Base-by-base conservation (phyloP, 2,329 filamentous ascomycete genomes). In the Lojkania enalia region DNA sequence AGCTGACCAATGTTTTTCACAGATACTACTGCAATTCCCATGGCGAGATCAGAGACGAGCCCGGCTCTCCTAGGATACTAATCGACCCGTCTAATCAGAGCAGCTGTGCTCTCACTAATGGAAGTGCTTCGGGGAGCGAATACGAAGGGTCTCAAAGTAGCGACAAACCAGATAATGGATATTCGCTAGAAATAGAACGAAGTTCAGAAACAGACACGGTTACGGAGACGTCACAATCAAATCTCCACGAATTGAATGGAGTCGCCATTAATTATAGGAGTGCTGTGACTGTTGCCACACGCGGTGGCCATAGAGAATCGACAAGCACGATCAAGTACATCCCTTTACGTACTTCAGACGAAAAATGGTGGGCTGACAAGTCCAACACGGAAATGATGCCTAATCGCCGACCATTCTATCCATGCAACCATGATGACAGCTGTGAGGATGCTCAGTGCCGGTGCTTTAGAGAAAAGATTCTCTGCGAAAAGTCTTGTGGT, bases 401-500 rank as follows among this genome's bases (percentile, higher is more conserved):
- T n/a, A 36, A 35, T 18, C 31, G 40, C 11, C 6, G 31, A 23
- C 73, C 80, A 2, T 79, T 81, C 39, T 80, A 84, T 44, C 83
- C 86, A 2, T 91, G 87, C 58, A 77, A 77, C 39, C 87, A 91
- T 57, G 79, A 83, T 20, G 86, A 86, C 0, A 46, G 37, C 2
- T 91, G 87, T 64, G 78, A 78, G 13, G 77, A 77, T n/a, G 70
- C 65, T 11, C 57, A 71, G 14, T 92, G 88, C 55, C 71, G 77
- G 2, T 92, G 88, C 58, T 83, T 81, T 13, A 67, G 75, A 36
- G 74, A 78, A 7, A 76, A 77, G 13, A 71, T 89, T 15, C 76
- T 86, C 14, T 92, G 88, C 60, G 87, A 91, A 53, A 86, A 86
- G 53, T 84, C 82, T 49, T 92, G 88, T 60, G 77, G 76, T 2